Evolutionary conservation across 73 alveolate species (phyloP).

Genomic region (Blepharisma japonicum): DNA sequence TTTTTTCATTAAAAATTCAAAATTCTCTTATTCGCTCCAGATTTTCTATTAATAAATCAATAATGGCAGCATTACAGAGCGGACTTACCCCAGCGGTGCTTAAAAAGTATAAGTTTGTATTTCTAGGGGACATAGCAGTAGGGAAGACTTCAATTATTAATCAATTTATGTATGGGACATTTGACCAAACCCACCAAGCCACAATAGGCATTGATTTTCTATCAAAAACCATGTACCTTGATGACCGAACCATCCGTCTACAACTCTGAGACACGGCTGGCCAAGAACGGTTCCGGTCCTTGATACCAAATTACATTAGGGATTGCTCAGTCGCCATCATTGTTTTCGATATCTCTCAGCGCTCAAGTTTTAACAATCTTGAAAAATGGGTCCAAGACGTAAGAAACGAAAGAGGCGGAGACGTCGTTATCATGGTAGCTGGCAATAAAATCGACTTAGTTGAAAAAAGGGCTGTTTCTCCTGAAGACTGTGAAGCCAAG

Average conservation of each 20-base stretch:
- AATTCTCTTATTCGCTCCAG: no score
- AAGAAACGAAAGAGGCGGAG: slow-evolving; percentile 83
- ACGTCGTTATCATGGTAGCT: slow-evolving; percentile 78
- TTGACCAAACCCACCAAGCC: slow-evolving; percentile 80
- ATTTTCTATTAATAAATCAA: no score
- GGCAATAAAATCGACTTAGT: slow-evolving; percentile 88
- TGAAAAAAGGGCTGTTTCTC: slow-evolving; percentile 63
- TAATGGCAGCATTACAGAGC: no score
- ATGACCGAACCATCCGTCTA: slow-evolving; percentile 77
- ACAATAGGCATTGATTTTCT: slow-evolving; percentile 99
- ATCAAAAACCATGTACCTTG: slow-evolving; percentile 95
- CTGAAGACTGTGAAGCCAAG: slow-evolving; percentile 47
- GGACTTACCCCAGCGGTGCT: not conserved
- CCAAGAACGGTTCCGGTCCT: slow-evolving; percentile 67
- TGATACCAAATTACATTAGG: slow-evolving; percentile 75
- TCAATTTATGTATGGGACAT: slow-evolving; percentile 65
- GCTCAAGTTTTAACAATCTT: slow-evolving; percentile 52
- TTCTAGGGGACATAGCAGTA: slow-evolving; percentile 54
- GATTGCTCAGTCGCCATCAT: slow-evolving; percentile 65
- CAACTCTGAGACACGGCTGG: slow-evolving; percentile 93
- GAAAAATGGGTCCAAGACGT: slow-evolving; percentile 87
- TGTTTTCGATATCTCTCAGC: slow-evolving; percentile 65
- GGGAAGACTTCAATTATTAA: slow-evolving; percentile 58
- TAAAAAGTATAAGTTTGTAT: slow-evolving; percentile 45
- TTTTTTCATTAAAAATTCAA: no score